Base-by-base conservation (phyloP, 116 monocot species). In the Phalaenopsis hybrid region DNA sequence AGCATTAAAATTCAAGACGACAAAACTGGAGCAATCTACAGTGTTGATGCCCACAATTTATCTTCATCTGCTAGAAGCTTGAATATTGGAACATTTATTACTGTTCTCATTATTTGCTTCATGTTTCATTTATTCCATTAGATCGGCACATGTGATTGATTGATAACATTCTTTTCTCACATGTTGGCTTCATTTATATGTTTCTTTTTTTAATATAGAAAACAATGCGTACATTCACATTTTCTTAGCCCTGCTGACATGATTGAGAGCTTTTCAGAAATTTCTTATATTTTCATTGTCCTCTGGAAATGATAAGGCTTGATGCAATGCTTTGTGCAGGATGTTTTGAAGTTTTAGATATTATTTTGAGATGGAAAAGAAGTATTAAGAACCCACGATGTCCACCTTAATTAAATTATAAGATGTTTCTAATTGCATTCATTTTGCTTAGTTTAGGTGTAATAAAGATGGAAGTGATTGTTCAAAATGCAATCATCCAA, bases 1-100 rank as follows among this genome's bases (percentile, higher is more conserved):
- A 90, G 88, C 86, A 90, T 96, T 74, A 90, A 91, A 80, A 81
- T 96, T 55, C 78, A 81, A 81, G 96, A 93, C 81, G 89, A 86
- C 55, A 93, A 90, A 74, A 91, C 87, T 55, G 92, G 91, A 75
- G 69, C 76, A 43, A 50, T 90, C n/a, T 92, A 92, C 75, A 87
- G 51, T 15, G 90, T 96, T 13, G 84, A 84, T 72, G 86, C 90
- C 17, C 87, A 92, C 23, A 84, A 86, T 81, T 50, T 96, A 79
- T 90, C 88, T 31, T 79, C 83, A 15, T 83, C 86, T 31, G 57
- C 58, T 41, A 41, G 37, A 33, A 81, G 81, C 81, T 88, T 85
- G 74, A 55, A 79, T 41, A 72, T 82, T 15, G 79, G 61, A 50
- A 84, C 41, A 44, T 87, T 82, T 4, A 78, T 81, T 16, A 8